phyloP scores from a whole-genome alignment of 805 yeast species.

The Hanseniaspora valbyensis region DNA sequence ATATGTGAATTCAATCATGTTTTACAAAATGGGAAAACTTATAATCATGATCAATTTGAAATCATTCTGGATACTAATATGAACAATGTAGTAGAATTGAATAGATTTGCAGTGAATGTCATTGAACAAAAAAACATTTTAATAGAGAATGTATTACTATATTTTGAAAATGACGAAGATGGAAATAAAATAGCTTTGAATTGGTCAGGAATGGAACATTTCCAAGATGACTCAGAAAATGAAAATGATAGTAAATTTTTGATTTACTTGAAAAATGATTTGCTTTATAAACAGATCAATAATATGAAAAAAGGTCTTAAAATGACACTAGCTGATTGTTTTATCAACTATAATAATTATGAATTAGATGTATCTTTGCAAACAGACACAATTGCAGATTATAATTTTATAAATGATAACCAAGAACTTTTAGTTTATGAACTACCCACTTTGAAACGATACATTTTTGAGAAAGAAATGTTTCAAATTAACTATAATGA shows the following conservation, averaged over 20 bases:
- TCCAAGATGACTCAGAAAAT: too few species aligned
- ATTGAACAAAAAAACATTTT: not conserved
- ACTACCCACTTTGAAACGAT: not conserved
- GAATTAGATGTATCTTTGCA: too few species aligned
- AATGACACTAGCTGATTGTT: too few species aligned
- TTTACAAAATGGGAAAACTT: not conserved
- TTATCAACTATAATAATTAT: too few species aligned
- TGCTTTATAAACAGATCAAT: not conserved
- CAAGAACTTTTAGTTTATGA: not conserved
- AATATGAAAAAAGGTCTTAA: too few species aligned
- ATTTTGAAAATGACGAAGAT: not conserved
- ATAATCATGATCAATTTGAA: not conserved
- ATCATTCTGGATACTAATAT: not conserved
- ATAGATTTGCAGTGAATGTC: not conserved
- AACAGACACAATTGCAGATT: too few species aligned
- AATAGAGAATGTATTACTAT: not conserved
- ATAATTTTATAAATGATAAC: constrained; percentile 7
- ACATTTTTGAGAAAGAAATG: not conserved
- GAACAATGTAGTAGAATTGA: not conserved
- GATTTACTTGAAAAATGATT: not conserved
- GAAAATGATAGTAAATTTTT: not conserved
- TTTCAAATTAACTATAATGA: not conserved
- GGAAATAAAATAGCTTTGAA: not conserved
- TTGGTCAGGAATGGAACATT: not conserved
- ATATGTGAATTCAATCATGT: not conserved